Percentiles rank a stretch among this genome's conserved stretches.
phyloP scores from a whole-genome alignment of 176 grass and related monocot species.

The Oropetium thomaeum region DNA sequence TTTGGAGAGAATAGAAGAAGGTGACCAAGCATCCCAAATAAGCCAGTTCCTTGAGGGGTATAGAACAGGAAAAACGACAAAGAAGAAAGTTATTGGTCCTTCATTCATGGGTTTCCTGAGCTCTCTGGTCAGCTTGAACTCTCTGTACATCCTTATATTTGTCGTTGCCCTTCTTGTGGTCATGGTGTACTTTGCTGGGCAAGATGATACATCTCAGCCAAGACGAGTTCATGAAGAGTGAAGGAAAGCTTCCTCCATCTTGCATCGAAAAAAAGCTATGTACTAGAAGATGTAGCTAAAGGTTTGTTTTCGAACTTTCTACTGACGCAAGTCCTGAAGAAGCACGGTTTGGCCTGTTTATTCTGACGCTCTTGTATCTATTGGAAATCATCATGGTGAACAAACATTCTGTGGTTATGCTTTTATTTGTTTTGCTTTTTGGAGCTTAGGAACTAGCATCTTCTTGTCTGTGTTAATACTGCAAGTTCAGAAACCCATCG shows the following conservation, averaged over 20 bases:
- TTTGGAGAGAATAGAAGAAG: constrained; percentile 72
- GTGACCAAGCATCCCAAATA: constrained; percentile 75
- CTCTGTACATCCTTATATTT: constrained; percentile 72
- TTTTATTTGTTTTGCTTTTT: constrained; percentile 22
- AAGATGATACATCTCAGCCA: constrained; percentile 50
- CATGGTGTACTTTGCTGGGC: constrained; percentile 62
- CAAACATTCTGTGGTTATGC: neutral
- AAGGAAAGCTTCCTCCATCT: neutral
- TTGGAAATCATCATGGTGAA: constrained; percentile 6
- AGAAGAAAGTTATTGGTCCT: constrained; percentile 78
- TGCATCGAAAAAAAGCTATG: neutral
- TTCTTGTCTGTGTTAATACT: constrained; percentile 21
- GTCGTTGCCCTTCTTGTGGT: constrained; percentile 64
- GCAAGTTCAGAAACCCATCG: neutral
- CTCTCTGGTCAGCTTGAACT: constrained; percentile 69
- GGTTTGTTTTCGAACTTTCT: neutral
- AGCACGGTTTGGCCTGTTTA: constrained; percentile 11
- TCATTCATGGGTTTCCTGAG: constrained; percentile 82
- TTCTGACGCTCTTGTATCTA: constrained; percentile 22
- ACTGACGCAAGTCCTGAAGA: constrained; percentile 25
- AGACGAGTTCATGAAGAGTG: constrained; percentile 47
- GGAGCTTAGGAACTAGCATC: constrained; percentile 21
- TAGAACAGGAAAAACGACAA: constrained; percentile 80
- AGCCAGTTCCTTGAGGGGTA: constrained; percentile 91
- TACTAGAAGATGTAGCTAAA: constrained; percentile 2